A percentile compares a stretch with the other conserved stretches of the same genome.
Evolutionary conservation across 2,329 filamentous ascomycete genomes (phyloP).

Genomic region (Metarhizium album): DNA sequence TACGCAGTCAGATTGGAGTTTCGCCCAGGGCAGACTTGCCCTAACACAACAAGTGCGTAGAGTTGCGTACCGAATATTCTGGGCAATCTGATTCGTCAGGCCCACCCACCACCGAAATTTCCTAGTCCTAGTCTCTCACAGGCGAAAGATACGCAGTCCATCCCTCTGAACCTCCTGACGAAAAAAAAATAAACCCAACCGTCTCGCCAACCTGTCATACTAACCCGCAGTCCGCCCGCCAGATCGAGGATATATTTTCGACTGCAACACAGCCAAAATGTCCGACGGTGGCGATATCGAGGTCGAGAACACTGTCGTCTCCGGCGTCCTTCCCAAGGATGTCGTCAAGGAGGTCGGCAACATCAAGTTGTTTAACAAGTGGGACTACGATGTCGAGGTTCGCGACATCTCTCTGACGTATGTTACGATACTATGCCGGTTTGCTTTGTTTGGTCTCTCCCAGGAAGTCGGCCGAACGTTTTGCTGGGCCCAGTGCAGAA

Average conservation of each 20-base stretch:
- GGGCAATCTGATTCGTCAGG: slow-evolving; percentile 24
- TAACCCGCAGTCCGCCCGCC: slow-evolving; percentile 26
- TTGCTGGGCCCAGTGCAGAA: not conserved
- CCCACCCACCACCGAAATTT: slow-evolving; percentile 27
- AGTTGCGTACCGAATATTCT: slow-evolving; percentile 19
- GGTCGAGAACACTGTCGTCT: slow-evolving; percentile 67
- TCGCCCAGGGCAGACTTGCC: slow-evolving; percentile 31
- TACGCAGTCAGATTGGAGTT: slow-evolving; percentile 10
- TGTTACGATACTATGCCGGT: slow-evolving; percentile 14
- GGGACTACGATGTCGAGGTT: slow-evolving; percentile 98
- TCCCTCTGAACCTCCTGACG: slow-evolving; percentile 20
- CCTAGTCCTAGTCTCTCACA: slow-evolving; percentile 15
- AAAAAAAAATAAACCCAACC: slow-evolving; percentile 23
- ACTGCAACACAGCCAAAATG: slow-evolving; percentile 53
- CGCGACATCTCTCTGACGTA: slow-evolving; percentile 99
- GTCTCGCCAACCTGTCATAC: slow-evolving; percentile 28
- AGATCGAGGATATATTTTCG: slow-evolving; percentile 22
- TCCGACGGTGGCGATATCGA: slow-evolving; percentile 93
- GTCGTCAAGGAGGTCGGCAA: slow-evolving; percentile 79
- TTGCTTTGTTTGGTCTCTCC: not conserved
- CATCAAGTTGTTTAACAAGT: slow-evolving; percentile 98
- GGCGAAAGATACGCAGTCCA: slow-evolving; percentile 14
- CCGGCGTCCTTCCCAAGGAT: slow-evolving; percentile 84
- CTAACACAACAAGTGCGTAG: slow-evolving; percentile 22
- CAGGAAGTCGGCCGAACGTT: not conserved